Evolutionary conservation across 352 stramenopile genomes (phyloP).

Genomic region (Plasmopara halstedii): DNA sequence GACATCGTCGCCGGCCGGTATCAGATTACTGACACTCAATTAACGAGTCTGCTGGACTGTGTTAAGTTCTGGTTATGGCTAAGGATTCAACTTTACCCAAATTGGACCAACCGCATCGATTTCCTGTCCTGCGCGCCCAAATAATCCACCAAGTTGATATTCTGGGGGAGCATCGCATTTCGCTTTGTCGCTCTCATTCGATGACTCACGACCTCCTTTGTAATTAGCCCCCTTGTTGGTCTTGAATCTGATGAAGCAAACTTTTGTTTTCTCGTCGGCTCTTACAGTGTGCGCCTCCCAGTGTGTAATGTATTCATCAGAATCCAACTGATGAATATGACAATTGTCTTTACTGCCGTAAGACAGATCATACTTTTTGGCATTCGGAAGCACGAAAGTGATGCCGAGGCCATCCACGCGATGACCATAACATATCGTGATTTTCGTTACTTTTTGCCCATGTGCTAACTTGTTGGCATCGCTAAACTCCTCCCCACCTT

Average conservation of each 20-base stretch:
- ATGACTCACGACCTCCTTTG: too few species aligned
- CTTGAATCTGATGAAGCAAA: background rate
- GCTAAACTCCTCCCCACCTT: background rate
- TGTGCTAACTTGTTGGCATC: background rate
- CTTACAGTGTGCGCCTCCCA: background rate
- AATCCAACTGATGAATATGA: background rate
- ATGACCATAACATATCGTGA: background rate
- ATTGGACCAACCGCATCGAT: too few species aligned
- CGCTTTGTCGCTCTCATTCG: too few species aligned
- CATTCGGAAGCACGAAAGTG: background rate
- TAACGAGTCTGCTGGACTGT: too few species aligned
- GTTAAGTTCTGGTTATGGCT: too few species aligned
- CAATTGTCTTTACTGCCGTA: background rate
- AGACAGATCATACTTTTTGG: background rate
- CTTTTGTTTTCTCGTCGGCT: background rate
- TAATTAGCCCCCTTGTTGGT: too few species aligned
- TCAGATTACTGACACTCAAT: too few species aligned
- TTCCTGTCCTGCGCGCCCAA: too few species aligned
- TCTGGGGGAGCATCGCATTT: too few species aligned
- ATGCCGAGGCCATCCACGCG: background rate
- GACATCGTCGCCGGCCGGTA: too few species aligned
- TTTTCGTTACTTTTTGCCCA: background rate
- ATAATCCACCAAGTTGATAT: too few species aligned
- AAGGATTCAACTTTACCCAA: too few species aligned
- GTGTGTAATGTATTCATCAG: background rate